Percentiles rank a stretch among this genome's conserved stretches.
Evolutionary conservation across 2,329 filamentous ascomycete genomes (phyloP).

Genomic region (Talaromyces albobiverticillius): DNA sequence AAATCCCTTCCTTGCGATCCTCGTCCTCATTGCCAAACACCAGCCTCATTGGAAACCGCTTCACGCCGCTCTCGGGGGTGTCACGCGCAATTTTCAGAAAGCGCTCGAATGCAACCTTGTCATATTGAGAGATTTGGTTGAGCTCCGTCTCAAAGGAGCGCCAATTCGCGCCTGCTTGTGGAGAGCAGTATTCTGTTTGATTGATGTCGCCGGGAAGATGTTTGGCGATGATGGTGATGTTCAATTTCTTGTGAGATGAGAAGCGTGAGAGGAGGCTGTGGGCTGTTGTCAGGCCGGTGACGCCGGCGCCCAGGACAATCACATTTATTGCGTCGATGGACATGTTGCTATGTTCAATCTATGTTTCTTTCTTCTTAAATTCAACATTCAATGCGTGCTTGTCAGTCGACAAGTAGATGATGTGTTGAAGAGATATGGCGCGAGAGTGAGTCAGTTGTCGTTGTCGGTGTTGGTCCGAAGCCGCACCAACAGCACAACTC

Average conservation of each 20-base stretch:
- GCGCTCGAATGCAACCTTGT: conserved; percentile 12
- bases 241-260: neutral
- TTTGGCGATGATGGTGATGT: conserved; percentile 14
- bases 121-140: conserved; percentile 7
- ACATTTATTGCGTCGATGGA: neutral
- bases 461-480: too few species aligned
- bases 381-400: too few species aligned
- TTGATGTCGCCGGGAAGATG: conserved; percentile 13
- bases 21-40: conserved; percentile 1
- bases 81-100: conserved; percentile 9
- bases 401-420: too few species aligned
- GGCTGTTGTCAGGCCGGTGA: conserved; percentile 75
- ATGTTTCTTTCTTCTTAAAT: too few species aligned
- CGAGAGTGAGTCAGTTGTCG: too few species aligned
- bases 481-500: too few species aligned
- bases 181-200: conserved; percentile 14
- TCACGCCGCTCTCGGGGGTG: conserved; percentile 12
- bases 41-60: conserved; percentile 9
- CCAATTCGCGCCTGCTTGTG: conserved; percentile 14
- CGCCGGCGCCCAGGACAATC: conserved; percentile 50
- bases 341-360: neutral
- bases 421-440: too few species aligned
- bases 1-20: neutral
- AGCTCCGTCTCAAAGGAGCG: conserved; percentile 9
- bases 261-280: conserved; percentile 56